A percentile compares a stretch with the other conserved stretches of the same genome.
phyloP scores from a whole-genome alignment of 2,329 filamentous ascomycete genomes.

The Fusarium torulosum region DNA sequence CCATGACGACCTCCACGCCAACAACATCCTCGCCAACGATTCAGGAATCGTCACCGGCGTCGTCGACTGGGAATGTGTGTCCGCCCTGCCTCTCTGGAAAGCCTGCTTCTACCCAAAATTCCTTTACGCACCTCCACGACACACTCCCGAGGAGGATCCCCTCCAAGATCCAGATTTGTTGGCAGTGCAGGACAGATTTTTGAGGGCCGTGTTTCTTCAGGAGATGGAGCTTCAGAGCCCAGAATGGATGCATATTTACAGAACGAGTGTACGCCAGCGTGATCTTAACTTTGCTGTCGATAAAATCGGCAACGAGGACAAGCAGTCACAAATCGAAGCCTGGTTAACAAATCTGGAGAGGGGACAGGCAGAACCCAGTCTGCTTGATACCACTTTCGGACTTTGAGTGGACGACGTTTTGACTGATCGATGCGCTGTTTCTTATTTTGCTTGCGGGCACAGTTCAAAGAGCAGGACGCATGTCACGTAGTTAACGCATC shows the following conservation, averaged over 20 bases:
- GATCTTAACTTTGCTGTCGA: too few relatives aligned
- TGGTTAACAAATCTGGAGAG: too few relatives aligned
- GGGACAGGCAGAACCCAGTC: too few relatives aligned
- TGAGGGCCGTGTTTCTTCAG: slow-evolving; percentile 50
- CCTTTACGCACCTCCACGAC: slow-evolving; percentile 44
- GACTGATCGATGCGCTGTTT: too few relatives aligned
- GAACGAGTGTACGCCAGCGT: too few relatives aligned
- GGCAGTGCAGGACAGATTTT: background rate
- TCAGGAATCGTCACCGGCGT: slow-evolving; percentile 53
- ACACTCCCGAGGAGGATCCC: background rate
- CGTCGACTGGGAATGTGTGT: slow-evolving; percentile 60
- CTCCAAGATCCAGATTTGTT: accelerated
- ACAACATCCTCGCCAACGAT: slow-evolving; percentile 57
- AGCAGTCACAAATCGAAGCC: too few relatives aligned
- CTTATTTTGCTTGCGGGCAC: too few relatives aligned
- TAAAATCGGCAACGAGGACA: too few relatives aligned
- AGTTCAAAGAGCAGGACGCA: too few relatives aligned
- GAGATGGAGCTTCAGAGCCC: slow-evolving; percentile 51
- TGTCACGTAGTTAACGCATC: too few relatives aligned
- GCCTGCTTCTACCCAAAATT: slow-evolving; percentile 53
- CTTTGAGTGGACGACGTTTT: too few relatives aligned
- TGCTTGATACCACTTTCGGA: too few relatives aligned
- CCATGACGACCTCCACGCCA: slow-evolving; percentile 52
- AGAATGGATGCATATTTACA: slow-evolving; percentile 44
- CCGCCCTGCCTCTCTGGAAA: slow-evolving; percentile 56